A percentile compares a stretch with the other conserved stretches of the same genome.
phyloP scores from a whole-genome alignment of 2,329 filamentous ascomycete genomes.

The Alternaria novae-zelandiae region DNA sequence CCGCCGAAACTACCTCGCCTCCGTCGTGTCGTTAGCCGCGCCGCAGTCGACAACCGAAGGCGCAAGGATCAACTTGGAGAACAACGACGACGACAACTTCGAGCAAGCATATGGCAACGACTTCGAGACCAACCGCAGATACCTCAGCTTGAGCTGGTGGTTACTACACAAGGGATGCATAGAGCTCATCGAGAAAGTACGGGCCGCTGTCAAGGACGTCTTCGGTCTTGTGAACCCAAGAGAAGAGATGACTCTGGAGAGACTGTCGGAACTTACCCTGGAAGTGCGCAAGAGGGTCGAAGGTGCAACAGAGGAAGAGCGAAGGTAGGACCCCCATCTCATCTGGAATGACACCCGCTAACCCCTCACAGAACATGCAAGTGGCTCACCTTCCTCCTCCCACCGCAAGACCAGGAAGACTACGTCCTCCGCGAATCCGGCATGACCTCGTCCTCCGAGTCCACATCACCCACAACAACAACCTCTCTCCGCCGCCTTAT shows the following conservation, averaged over 20 bases:
- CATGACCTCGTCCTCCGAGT: slow-evolving; percentile 60
- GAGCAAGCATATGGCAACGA: slow-evolving; percentile 88
- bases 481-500: slow-evolving; percentile 79
- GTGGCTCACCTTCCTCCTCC: slow-evolving; percentile 87
- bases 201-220: slow-evolving; percentile 83
- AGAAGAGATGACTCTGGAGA: slow-evolving; percentile 83
- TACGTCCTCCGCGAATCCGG: slow-evolving; percentile 86
- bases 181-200: slow-evolving; percentile 80
- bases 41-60: slow-evolving; percentile 66
- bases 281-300: slow-evolving; percentile 87
- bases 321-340: slow-evolving; percentile 52
- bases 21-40: slow-evolving; percentile 87
- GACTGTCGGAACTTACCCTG: slow-evolving; percentile 78
- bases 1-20: slow-evolving; percentile 92
- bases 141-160: slow-evolving; percentile 98
- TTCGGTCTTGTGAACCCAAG: slow-evolving; percentile 89
- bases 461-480: slow-evolving; percentile 50
- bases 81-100: slow-evolving; percentile 86
- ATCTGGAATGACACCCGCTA: slow-evolving; percentile 3
- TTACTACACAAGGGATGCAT: slow-evolving; percentile 89
- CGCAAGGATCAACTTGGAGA: slow-evolving; percentile 85
- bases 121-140: slow-evolving; percentile 93
- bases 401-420: slow-evolving; percentile 77
- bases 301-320: slow-evolving; percentile 69
- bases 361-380: slow-evolving; percentile 56